Percentiles rank a stretch among this genome's conserved stretches.
phyloP scores from a whole-genome alignment of 2,329 filamentous ascomycete species.

The Ceratocystis cubensis region DNA sequence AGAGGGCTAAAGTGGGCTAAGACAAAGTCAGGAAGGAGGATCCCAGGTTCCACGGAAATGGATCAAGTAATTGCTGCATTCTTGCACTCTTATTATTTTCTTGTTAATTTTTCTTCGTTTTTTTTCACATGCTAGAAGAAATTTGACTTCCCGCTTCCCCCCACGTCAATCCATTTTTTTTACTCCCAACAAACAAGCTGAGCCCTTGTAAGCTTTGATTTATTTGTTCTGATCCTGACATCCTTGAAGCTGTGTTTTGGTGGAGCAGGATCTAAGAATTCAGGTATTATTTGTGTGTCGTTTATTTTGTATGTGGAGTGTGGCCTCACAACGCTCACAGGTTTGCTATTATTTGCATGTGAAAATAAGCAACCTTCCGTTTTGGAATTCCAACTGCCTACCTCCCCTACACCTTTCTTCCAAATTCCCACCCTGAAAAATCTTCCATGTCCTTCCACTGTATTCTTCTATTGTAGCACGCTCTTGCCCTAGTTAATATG shows the following conservation, averaged over 20 bases:
- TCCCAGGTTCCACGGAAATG: not conserved
- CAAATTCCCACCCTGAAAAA: not conserved
- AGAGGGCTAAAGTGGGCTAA: not conserved
- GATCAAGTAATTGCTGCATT: not conserved
- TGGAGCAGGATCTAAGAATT: not conserved
- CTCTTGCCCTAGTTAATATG: not conserved
- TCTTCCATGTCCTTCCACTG: conserved; percentile 2
- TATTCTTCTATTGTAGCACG: not conserved
- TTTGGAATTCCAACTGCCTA: not conserved
- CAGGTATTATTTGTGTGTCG: not conserved
- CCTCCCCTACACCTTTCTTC: not conserved
- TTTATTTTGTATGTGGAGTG: not conserved
- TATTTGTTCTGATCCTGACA: not conserved
- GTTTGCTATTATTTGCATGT: conserved; percentile 4
- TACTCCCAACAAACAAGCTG: not conserved
- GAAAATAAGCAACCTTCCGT: conserved; percentile 2
- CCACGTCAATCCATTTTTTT: not conserved
- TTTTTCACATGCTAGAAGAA: not conserved
- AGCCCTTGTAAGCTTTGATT: not conserved
- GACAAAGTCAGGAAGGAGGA: not conserved
- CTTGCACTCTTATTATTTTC: not conserved
- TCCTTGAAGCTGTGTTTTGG: not conserved
- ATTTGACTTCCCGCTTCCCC: not conserved
- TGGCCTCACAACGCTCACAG: not conserved
- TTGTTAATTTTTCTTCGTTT: not conserved